Evolutionary conservation across 129 eudicot genomes (phyloP).

Genomic region (Helianthus annuus): HanXRQr2.0-SUNRISE NC_035441.2:72628979-72629478

Average conservation of each 20-base stretch:
- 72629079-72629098: no score
- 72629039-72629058: no score
- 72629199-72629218: slow-evolving; percentile 40
- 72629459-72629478: slow-evolving; percentile 24
- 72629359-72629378: not conserved
- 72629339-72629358: slow-evolving; percentile 25
- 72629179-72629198: slow-evolving; percentile 72
- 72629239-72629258: not conserved
- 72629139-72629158: slow-evolving; percentile 74
- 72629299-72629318: slow-evolving; percentile 57
- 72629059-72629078: no score
- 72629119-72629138: slow-evolving; percentile 65
- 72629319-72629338: slow-evolving; percentile 38
- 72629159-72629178: slow-evolving; percentile 49
- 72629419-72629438: not conserved
- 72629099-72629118: no score
- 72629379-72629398: slow-evolving; percentile 6
- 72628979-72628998: no score
- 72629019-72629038: no score
- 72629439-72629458: slow-evolving; percentile 26
- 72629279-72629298: slow-evolving; percentile 41
- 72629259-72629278: not conserved
- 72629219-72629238: slow-evolving; percentile 8
- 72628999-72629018: no score
- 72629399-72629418: not conserved